Evolutionary conservation across 805 yeast species (phyloP).

Genomic region (Saturnispora halmiae): DNA sequence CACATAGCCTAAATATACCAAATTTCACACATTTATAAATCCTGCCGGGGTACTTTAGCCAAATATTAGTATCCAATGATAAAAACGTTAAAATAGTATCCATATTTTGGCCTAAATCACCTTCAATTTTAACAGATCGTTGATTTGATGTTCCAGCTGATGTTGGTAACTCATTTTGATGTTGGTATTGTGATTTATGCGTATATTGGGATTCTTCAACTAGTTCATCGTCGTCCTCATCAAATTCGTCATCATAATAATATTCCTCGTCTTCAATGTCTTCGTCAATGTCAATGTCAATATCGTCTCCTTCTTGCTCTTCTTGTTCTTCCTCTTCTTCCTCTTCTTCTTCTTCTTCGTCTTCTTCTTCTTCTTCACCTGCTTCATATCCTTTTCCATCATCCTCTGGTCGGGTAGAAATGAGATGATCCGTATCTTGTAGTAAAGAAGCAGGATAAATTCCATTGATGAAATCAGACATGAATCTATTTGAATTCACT

Average conservation of each 20-base stretch:
- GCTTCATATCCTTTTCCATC: constrained; percentile 20
- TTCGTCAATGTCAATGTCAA: neutral
- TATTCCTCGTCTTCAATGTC: neutral
- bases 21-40: constrained; percentile 59
- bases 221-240: neutral
- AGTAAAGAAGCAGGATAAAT: constrained; percentile 17
- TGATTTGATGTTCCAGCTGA: neutral
- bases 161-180: constrained; percentile 14
- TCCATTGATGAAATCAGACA: constrained; percentile 26
- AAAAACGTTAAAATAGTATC: constrained; percentile 49
- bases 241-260: neutral
- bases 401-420: constrained; percentile 11
- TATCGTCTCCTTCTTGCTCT: constrained; percentile 6
- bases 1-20: constrained; percentile 48
- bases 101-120: constrained; percentile 49
- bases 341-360: constrained; percentile 10
- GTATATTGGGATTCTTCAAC: constrained; percentile 10
- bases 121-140: constrained; percentile 19
- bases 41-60: constrained; percentile 75
- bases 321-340: neutral
- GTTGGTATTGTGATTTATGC: constrained; percentile 1
- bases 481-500: constrained; percentile 25
- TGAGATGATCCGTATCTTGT: constrained; percentile 14
- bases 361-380: constrained; percentile 15
- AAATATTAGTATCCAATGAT: constrained; percentile 67